Conservation (phyloP, 2,329 filamentous ascomycete species). For the Pseudocercospora ulei region DNA sequence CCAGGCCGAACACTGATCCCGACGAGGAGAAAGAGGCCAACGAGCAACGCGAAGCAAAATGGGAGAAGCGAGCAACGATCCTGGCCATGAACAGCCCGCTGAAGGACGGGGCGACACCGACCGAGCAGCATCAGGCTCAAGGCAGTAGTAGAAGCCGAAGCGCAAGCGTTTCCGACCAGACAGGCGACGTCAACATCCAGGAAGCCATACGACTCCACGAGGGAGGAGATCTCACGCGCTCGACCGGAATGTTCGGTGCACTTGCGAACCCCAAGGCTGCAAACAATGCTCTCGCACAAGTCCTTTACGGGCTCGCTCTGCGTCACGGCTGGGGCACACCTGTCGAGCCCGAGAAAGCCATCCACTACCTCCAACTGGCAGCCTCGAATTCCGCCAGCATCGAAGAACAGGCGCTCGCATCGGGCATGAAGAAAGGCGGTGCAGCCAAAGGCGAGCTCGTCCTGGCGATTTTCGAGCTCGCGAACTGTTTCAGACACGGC, state of each 20-base stretch:
- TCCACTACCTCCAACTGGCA: conserved; percentile 76
- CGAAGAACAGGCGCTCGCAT: conserved; percentile 72
- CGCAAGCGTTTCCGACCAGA: conserved; percentile 34
- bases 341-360: conserved; percentile 60
- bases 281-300: conserved; percentile 90
- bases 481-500: conserved; percentile 83
- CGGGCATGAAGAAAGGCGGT: conserved; percentile 85
- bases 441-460: conserved; percentile 93
- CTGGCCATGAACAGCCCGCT: conserved; percentile 52
- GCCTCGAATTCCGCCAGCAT: conserved; percentile 82
- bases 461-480: conserved; percentile 89
- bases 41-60: conserved; percentile 59
- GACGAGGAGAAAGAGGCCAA: conserved; percentile 36
- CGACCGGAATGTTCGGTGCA: conserved; percentile 73
- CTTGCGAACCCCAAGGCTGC: conserved; percentile 73
- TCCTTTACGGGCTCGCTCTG: conserved; percentile 85
- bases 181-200: conserved; percentile 60
- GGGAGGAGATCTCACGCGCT: conserved; percentile 63
- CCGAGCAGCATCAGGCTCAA: conserved; percentile 8
- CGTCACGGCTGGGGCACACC: conserved; percentile 90
- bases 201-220: conserved; percentile 94
- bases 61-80: conserved; percentile 90
- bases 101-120: conserved; percentile 32
- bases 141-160: conserved; percentile 28
- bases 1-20: conserved; percentile 10